These are phyloP conservation scores for Eutrema salsugineum DNA, from an alignment of 441 rosid genomes.

Conservation along the genomic window DNA sequence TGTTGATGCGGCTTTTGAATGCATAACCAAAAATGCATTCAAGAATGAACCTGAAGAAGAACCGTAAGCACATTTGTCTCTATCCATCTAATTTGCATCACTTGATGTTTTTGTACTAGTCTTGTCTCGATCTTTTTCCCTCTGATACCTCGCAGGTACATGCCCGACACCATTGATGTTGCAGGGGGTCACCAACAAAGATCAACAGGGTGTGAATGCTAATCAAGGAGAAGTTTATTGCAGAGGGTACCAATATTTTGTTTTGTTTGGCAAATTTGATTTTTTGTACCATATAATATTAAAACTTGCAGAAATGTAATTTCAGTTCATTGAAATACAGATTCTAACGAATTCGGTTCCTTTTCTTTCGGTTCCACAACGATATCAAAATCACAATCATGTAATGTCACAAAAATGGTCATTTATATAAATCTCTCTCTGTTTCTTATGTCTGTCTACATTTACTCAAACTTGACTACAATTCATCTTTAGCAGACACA, in stretches of 20 bases:
- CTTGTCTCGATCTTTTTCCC: not conserved
- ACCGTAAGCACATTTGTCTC: constrained; percentile 46
- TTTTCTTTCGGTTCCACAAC: not conserved
- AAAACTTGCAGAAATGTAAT: not conserved
- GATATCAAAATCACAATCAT: not conserved
- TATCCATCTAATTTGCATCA: not conserved
- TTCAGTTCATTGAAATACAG: constrained; percentile 1
- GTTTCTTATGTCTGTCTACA: not conserved
- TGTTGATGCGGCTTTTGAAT: constrained; percentile 48
- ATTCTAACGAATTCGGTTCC: not conserved
- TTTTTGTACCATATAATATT: constrained; percentile 10
- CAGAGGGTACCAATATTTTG: not conserved
- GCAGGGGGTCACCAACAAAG: constrained; percentile 53
- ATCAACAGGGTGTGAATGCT: constrained; percentile 74
- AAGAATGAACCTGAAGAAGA: constrained; percentile 41
- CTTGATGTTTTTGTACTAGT: not conserved
- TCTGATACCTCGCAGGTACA: constrained; percentile 40
- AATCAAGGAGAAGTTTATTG: not conserved
- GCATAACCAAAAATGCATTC: constrained; percentile 40
- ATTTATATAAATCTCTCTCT: constrained; percentile 4
- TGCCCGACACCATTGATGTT: constrained; percentile 72
- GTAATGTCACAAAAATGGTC: constrained; percentile 13
- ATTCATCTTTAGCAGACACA: constrained; percentile 53
- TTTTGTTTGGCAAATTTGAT: constrained; percentile 1
- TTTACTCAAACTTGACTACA: constrained; percentile 34